phyloP scores from a whole-genome alignment of 306 rosid species.

The Vigna trinervia region DNA sequence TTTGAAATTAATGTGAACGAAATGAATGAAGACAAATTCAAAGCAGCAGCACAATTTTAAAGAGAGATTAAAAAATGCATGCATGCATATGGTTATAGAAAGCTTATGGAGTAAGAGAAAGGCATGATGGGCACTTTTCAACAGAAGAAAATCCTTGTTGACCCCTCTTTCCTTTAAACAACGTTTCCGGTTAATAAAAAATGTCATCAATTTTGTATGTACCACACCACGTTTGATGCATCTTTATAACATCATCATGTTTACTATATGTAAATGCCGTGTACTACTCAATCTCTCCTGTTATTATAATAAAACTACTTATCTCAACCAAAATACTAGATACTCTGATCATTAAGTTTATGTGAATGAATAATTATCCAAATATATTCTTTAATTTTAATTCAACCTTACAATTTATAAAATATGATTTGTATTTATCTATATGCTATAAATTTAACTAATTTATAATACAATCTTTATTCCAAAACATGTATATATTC shows the following conservation, averaged over 20 bases:
- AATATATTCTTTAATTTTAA: no score
- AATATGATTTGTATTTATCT: no score
- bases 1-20: constrained; percentile 29
- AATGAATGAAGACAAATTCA: constrained; percentile 35
- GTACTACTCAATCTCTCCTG: constrained; percentile 31
- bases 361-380: not conserved
- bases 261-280: constrained; percentile 31
- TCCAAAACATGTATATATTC: no score
- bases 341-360: no score
- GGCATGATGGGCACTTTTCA: constrained; percentile 27
- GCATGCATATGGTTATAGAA: constrained; percentile 43
- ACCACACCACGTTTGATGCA: constrained; percentile 38
- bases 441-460: no score
- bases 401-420: no score
- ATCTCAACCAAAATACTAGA: not conserved
- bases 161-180: constrained; percentile 26
- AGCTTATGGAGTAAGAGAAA: constrained; percentile 35
- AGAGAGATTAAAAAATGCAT: not conserved
- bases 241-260: constrained; percentile 25
- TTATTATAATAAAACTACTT: not conserved
- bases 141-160: constrained; percentile 39
- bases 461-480: no score
- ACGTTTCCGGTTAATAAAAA: constrained; percentile 16
- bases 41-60: constrained; percentile 22
- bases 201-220: constrained; percentile 23